A percentile compares a stretch with the other conserved stretches of the same genome.
These are phyloP conservation scores for Sclerotinia subarctica DNA, from an alignment of 2,329 filamentous ascomycete species.

Conservation along the genomic window DNA sequence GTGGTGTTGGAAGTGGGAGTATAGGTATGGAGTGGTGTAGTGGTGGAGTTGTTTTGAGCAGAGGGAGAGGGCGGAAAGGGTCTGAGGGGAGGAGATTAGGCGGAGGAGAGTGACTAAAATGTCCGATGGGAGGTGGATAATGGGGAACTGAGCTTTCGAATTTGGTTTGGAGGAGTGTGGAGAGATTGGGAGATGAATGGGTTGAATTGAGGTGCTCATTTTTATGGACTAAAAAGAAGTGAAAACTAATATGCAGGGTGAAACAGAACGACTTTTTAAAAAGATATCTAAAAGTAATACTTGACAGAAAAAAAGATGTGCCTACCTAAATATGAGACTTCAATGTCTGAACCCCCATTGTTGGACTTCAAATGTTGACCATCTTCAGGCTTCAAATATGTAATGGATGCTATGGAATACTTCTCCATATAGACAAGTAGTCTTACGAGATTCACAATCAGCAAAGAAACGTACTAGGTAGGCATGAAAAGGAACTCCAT, in stretches of 20 bases:
- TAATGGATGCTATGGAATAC: neutral
- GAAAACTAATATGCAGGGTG: neutral
- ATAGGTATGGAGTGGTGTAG: slow-evolving; percentile 16
- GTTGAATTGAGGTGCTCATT: neutral
- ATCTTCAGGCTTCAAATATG: neutral
- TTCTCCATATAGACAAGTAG: neutral
- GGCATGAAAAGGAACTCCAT: neutral
- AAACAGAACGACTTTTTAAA: neutral
- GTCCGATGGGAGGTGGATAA: neutral
- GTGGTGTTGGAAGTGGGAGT: slow-evolving; percentile 13
- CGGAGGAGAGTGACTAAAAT: slow-evolving; percentile 7
- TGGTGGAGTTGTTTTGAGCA: slow-evolving; percentile 10
- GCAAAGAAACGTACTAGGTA: neutral
- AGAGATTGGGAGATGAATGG: neutral
- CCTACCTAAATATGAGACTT: neutral
- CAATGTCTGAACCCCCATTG: neutral
- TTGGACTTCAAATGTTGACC: neutral
- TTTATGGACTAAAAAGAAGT: neutral
- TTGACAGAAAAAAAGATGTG: neutral
- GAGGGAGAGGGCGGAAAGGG: slow-evolving; percentile 10
- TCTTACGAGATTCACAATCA: neutral
- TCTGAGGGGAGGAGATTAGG: neutral
- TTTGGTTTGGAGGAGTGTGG: neutral
- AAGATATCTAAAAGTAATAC: neutral
- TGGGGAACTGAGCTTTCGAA: neutral